Evolutionary conservation across 1,284 basidiomycete species (phyloP).

Genomic region (Earliella scabrosa): DNA sequence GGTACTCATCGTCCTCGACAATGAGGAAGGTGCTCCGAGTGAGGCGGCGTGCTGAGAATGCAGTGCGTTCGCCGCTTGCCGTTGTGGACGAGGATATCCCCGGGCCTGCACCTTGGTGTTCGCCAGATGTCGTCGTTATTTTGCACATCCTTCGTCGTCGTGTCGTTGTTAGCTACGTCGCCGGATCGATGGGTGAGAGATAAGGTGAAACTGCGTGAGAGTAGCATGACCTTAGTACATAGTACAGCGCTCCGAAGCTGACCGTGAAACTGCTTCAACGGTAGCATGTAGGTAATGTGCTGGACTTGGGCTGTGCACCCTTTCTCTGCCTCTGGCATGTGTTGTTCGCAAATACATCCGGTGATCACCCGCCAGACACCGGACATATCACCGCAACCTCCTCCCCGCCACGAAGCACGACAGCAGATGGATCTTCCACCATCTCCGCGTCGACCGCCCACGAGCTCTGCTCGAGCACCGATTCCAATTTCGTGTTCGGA

Average conservation of each 20-base stretch:
- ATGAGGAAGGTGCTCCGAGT: slow-evolving; percentile 53
- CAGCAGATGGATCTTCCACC: slow-evolving; percentile 60
- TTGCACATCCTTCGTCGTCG: background rate
- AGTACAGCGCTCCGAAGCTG: too few relatives aligned
- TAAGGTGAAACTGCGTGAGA: background rate
- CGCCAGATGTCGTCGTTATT: background rate
- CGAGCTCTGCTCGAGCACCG: slow-evolving; percentile 60
- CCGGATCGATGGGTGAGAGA: background rate
- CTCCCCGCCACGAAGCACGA: slow-evolving; percentile 70
- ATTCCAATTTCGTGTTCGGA: slow-evolving; percentile 51
- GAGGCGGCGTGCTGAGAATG: slow-evolving; percentile 51
- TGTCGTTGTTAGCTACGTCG: too few relatives aligned
- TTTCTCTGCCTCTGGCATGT: too few relatives aligned
- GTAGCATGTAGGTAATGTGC: background rate
- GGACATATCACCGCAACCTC: slow-evolving; percentile 83
- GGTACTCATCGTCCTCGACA: slow-evolving; percentile 54
- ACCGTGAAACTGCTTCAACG: too few relatives aligned
- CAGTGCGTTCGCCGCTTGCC: too few relatives aligned
- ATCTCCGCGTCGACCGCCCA: slow-evolving; percentile 85
- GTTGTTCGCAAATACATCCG: too few relatives aligned
- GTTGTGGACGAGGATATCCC: too few relatives aligned
- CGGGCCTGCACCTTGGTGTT: too few relatives aligned
- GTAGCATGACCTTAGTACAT: too few relatives aligned
- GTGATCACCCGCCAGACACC: slow-evolving; percentile 73
- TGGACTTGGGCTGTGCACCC: too few relatives aligned